Percentiles rank a stretch among this genome's conserved stretches.
Evolutionary conservation across 2,329 filamentous ascomycete genomes (phyloP).

Genomic region (Paraconiothyrium sp.): DNA sequence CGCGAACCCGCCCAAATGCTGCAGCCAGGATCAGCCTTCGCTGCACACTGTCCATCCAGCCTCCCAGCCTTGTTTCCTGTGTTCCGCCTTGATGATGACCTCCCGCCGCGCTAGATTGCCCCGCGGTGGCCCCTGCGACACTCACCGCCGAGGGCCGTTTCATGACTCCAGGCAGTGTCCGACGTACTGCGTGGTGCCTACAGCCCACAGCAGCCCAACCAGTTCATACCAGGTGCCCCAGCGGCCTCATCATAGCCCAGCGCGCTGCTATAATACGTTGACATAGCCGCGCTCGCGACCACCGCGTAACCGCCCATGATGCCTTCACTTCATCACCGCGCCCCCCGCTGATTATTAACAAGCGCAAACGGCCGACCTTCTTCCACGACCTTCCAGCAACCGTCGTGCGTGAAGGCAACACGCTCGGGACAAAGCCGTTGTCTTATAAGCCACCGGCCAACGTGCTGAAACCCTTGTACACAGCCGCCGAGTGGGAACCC

Average conservation of each 20-base stretch:
- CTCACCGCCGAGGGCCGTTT: constrained; percentile 18
- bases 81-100: background rate
- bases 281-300: constrained; percentile 5
- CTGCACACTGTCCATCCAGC: background rate
- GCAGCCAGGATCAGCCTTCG: background rate
- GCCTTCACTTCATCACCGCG: constrained; percentile 24
- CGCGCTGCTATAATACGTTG: constrained; percentile 30
- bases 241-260: constrained; percentile 6
- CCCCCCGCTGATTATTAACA: constrained; percentile 35
- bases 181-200: constrained; percentile 12
- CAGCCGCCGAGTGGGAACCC: constrained; percentile 26
- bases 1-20: background rate
- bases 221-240: background rate
- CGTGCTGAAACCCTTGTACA: constrained; percentile 31
- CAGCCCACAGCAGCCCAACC: constrained; percentile 32
- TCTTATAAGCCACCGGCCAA: constrained; percentile 24
- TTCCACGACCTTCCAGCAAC: constrained; percentile 44
- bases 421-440: background rate
- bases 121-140: constrained; percentile 6
- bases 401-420: background rate
- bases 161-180: constrained; percentile 10
- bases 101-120: constrained; percentile 6
- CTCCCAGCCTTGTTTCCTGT: background rate
- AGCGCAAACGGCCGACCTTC: constrained; percentile 29
- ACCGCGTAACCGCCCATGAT: constrained; percentile 15